Conservation (phyloP, 2,329 filamentous ascomycete genomes). For the Pseudogymnoascus sp. region DNA sequence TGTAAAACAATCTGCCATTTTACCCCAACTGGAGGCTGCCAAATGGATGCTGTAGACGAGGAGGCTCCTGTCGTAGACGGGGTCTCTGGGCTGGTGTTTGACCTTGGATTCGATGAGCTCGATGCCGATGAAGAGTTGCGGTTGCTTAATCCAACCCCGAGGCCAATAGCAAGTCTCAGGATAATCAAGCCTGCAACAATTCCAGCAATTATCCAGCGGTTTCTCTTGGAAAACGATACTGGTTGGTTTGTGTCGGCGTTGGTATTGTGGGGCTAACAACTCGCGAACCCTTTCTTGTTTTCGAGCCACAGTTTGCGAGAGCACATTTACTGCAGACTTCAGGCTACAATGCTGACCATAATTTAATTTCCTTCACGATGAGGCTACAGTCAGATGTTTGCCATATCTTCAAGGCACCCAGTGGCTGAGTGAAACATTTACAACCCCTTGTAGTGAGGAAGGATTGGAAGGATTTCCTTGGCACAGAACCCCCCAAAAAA, state of each 20-base stretch:
- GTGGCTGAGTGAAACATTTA: neutral
- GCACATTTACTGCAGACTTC: neutral
- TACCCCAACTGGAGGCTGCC: conserved; percentile 43
- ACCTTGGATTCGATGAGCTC: neutral
- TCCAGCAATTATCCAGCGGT: neutral
- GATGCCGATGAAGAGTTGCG: neutral
- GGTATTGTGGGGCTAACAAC: neutral
- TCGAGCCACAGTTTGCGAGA: neutral
- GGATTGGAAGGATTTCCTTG: neutral
- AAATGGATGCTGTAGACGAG: conserved; percentile 28
- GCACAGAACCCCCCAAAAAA: neutral
- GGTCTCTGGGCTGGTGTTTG: neutral
- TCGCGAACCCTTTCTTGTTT: neutral
- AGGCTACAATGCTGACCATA: neutral
- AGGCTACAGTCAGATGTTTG: neutral
- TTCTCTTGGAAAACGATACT: neutral
- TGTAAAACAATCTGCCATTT: conserved; percentile 56
- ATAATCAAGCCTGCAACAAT: neutral
- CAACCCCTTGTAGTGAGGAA: neutral
- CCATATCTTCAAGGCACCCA: neutral
- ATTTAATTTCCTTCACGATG: neutral
- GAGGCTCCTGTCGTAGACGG: neutral
- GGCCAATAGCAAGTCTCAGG: neutral
- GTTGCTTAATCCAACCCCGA: neutral
- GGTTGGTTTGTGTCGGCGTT: neutral